phyloP scores from a whole-genome alignment of 176 grass and related monocot genomes.

The Rhynchospora pubera region DNA sequence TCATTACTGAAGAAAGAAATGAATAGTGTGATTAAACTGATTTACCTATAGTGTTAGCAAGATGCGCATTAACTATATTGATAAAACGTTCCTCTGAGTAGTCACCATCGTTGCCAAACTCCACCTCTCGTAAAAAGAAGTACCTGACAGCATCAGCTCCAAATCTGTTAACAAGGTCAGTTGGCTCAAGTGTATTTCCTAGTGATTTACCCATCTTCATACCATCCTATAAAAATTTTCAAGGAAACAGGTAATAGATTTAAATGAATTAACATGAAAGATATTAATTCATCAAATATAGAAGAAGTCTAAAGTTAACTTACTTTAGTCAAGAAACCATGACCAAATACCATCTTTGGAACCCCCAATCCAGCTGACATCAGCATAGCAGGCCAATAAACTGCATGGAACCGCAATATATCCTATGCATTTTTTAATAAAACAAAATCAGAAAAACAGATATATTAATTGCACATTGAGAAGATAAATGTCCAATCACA shows the following conservation, averaged over 20 bases:
- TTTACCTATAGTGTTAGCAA: constrained; percentile 92
- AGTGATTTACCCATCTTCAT: constrained; percentile 99
- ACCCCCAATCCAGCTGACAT: constrained; percentile 81
- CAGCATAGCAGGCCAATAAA: constrained; percentile 98
- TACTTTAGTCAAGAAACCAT: constrained; percentile 96
- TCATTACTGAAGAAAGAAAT: neutral
- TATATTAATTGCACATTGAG: neutral
- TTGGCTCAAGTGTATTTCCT: constrained; percentile 95
- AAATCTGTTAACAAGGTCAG: constrained; percentile 75
- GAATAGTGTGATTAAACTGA: neutral
- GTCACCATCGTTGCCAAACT: constrained; percentile 91
- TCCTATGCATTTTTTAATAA: constrained; percentile 39
- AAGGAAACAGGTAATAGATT: constrained; percentile 42
- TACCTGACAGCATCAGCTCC: constrained; percentile 87
- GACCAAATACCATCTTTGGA: constrained; percentile 86
- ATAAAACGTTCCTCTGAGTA: constrained; percentile 96
- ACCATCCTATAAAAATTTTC: constrained; percentile 79
- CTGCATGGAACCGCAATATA: constrained; percentile 90
- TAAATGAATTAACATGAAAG: constrained; percentile 33
- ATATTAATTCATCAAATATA: neutral
- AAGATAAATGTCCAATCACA: neutral
- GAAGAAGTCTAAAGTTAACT: constrained; percentile 6
- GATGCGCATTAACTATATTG: constrained; percentile 93
- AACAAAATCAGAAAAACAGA: neutral
- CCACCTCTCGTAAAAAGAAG: constrained; percentile 93